A percentile compares a stretch with the other conserved stretches of the same genome.
phyloP scores from a whole-genome alignment of 2,329 filamentous ascomycete species.

The Fusarium liriodendri region DNA sequence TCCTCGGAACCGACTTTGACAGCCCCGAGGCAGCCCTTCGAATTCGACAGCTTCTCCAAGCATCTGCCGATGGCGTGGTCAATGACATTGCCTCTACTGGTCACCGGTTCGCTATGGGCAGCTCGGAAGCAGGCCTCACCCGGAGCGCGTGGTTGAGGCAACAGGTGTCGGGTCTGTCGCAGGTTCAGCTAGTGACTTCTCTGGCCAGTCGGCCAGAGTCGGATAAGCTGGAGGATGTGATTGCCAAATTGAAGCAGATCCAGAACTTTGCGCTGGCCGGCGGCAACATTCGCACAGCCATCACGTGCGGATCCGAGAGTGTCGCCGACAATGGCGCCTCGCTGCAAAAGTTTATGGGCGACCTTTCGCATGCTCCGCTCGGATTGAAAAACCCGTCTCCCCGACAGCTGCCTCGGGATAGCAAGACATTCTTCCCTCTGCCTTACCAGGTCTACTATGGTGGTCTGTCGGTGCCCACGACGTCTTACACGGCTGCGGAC shows the following conservation, averaged over 20 bases:
- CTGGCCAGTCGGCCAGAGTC: conserved; percentile 78
- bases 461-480: conserved; percentile 82
- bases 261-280: conserved; percentile 81
- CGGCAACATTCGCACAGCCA: conserved; percentile 77
- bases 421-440: conserved; percentile 89
- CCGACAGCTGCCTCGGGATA: conserved; percentile 58
- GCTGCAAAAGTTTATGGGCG: conserved; percentile 75
- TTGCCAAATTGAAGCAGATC: conserved; percentile 86
- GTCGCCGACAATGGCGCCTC: conserved; percentile 75
- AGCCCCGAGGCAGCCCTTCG: conserved; percentile 82
- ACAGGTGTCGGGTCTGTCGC: conserved; percentile 89
- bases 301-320: conserved; percentile 87
- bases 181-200: conserved; percentile 85
- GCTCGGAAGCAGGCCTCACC: conserved; percentile 83
- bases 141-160: conserved; percentile 79
- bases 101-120: conserved; percentile 86
- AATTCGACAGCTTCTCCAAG: conserved; percentile 87
- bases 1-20: conserved; percentile 91
- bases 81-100: conserved; percentile 93
- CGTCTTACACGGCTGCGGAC: conserved; percentile 80
- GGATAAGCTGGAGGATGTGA: conserved; percentile 78
- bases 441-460: conserved; percentile 99
- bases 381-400: conserved; percentile 51
- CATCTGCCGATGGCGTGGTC: conserved; percentile 87
- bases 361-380: conserved; percentile 46